A percentile compares a stretch with the other conserved stretches of the same genome.
phyloP scores from a whole-genome alignment of 345 rosid genomes.

The Citrus sp. region DNA sequence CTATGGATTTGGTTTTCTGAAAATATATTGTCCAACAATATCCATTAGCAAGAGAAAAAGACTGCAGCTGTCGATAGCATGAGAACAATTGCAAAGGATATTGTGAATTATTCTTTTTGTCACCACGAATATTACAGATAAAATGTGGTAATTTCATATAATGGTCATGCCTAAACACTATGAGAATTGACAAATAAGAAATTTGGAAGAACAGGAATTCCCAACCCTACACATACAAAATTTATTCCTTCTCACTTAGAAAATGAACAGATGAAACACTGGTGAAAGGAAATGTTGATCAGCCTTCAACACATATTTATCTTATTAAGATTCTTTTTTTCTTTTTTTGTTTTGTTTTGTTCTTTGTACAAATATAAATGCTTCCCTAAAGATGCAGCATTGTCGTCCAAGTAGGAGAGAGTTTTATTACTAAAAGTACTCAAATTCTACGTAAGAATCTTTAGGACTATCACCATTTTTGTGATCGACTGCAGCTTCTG shows the following conservation, averaged over 20 bases:
- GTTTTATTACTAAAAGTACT: slow-evolving; percentile 44
- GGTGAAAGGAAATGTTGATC: neutral
- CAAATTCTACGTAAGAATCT: slow-evolving; percentile 52
- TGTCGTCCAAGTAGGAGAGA: neutral
- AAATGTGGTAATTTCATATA: neutral
- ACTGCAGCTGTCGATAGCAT: neutral
- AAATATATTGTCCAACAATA: neutral
- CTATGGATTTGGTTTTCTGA: neutral
- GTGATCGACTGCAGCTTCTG: slow-evolving; percentile 16
- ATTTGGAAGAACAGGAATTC: neutral
- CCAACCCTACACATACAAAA: neutral
- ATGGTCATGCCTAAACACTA: neutral
- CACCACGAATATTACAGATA: neutral
- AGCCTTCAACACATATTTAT: neutral
- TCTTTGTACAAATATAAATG: slow-evolving; percentile 14
- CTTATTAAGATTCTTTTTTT: neutral
- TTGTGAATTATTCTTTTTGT: neutral
- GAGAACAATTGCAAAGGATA: neutral
- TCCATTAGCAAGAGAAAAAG: neutral
- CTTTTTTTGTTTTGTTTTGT: neutral
- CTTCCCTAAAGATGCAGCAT: neutral
- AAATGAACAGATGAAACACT: neutral
- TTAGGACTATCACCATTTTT: slow-evolving; percentile 14
- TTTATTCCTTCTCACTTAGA: neutral
- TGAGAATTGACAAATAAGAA: neutral